Evolutionary conservation across 2,329 filamentous ascomycete species (phyloP), one percentile per base, ranked within the genome.

Genomic region (Curvularia lunata): DNA sequence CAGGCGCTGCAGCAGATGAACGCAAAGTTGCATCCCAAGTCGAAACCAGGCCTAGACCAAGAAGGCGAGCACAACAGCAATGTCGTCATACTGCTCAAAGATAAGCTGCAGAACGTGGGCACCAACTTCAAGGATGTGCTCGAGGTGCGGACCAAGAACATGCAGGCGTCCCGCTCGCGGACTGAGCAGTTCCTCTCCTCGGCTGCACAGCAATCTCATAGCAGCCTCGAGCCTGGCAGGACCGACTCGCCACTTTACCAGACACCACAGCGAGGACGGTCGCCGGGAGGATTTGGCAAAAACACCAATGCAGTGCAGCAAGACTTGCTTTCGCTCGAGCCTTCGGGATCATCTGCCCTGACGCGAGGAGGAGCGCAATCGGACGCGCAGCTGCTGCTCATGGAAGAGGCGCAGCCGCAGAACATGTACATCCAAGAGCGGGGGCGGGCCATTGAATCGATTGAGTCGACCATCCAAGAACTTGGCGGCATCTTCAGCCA

Each of bases 61-160:
- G 92, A 97, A 77, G 92, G 92, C 67, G 93, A 98, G 75, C 96
- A 99, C 81, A 97, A 96, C 82, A 96, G 97, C 79, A 97, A 98
- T 73, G 95, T 98, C 30, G 91, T 97, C 3, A 88, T 96, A 61
- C 84, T 98, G 74, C 81, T 98, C 18, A 92, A 97, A 78, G 91
- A 92, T 61, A 95, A 95, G 73, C 83, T 98, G 40, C 94, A 92
- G 38, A 92, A 97, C 72, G 94, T 99, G 3, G 91, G 91, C 25
- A 91, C 89, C 62, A 97, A 94, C 76, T 98, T 99, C 84, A 98
- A 98, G 78, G 94, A 98, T 69, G 94, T 98, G 5, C 83, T 99
- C 9, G 95, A 99, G 77, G 91, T 96, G 41, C 88, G 95, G 57
- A 98, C 95, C 52, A 97, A 97, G 82, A 99, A 98, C 77, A 97